Base-by-base conservation (phyloP, 2,329 filamentous ascomycete genomes). In the Geosmithia flava region DNA sequence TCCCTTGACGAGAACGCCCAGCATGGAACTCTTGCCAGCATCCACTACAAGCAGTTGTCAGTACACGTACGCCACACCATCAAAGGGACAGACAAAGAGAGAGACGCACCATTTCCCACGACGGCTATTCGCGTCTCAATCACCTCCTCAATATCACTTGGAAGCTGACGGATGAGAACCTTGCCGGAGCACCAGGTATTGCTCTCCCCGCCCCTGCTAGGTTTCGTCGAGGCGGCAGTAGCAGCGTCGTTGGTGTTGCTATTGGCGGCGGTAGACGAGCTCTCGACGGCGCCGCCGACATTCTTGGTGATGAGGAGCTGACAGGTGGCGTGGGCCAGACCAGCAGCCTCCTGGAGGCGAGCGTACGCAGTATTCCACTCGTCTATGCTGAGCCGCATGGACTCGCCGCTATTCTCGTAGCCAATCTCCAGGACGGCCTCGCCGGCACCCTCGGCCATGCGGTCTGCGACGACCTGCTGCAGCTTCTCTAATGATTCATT, bases 81-180 rank as follows among this genome's bases (percentile, higher is more conserved):
- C 48, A 29, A 43, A n/a, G 23, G 23, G 23, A 8, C 8, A 27
- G 23, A 27, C 4, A 27, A 8, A 27, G 23, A 30, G 17, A 8
- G 19, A n/a, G 23, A 54, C 70, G 61, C 62, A 82, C 80, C 87
- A 69, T 98, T 98, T 45, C 93, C 93, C 7, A 98, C 93, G 0
- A 98, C 93, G 1, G 91, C 93, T 67, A 98, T 94, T 55, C 93
- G 73, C 10, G 91, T 95, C 73, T 98, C 93, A 52, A 96, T 95
- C 23, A 95, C 86, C 49, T 94, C 81, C 61, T 97, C 89, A 5
- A 87, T 78, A 13, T 75, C 83, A 19, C 75, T 69, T 2, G 90
- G 88, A 20, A 78, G 70, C 59, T 84, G 81, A 40, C 93, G 80
- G 51, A 97, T 76, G 57, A 97, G 77, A 46, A 96, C 64, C 63